These are phyloP conservation scores for Leavenworthia alabamica DNA, from an alignment of 345 rosid genomes.

Conservation along the genomic window DNA sequence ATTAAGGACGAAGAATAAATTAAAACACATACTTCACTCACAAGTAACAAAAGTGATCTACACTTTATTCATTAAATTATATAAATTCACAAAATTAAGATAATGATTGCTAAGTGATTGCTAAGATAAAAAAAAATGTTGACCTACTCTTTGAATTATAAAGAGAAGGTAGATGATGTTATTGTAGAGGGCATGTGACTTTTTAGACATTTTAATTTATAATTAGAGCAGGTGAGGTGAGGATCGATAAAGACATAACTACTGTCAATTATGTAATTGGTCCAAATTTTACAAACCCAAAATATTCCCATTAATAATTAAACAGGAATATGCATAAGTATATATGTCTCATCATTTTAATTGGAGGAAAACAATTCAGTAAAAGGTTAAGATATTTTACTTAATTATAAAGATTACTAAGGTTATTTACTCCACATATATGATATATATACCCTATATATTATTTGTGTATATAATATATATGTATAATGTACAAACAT, in stretches of 20 bases:
- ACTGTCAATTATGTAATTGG: too few relatives aligned
- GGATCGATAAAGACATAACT: slow-evolving; percentile 26
- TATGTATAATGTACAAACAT: background rate
- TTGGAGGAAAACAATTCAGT: too few relatives aligned
- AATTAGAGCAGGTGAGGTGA: slow-evolving; percentile 27
- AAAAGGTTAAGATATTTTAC: too few relatives aligned
- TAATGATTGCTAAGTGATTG: slow-evolving; percentile 20
- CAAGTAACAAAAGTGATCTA: slow-evolving; percentile 3
- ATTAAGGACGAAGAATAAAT: background rate
- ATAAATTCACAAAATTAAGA: background rate
- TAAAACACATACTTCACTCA: slow-evolving; percentile 4
- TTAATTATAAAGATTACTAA: too few relatives aligned
- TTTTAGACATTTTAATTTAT: slow-evolving; percentile 7
- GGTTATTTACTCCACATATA: too few relatives aligned
- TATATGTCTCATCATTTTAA: too few relatives aligned
- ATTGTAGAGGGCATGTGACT: slow-evolving; percentile 22
- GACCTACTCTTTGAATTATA: slow-evolving; percentile 26
- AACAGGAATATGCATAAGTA: too few relatives aligned
- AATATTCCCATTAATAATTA: too few relatives aligned
- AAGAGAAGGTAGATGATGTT: slow-evolving; percentile 15
- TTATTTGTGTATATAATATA: too few relatives aligned
- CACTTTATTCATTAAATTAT: slow-evolving; percentile 11
- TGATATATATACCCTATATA: too few relatives aligned
- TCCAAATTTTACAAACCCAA: too few relatives aligned
- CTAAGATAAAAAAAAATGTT: background rate